Percentiles rank a stretch among this genome's conserved stretches.
These are phyloP conservation scores for Penicillium canescens DNA, from an alignment of 495 filamentous ascomycete species.

Conservation along the genomic window DNA sequence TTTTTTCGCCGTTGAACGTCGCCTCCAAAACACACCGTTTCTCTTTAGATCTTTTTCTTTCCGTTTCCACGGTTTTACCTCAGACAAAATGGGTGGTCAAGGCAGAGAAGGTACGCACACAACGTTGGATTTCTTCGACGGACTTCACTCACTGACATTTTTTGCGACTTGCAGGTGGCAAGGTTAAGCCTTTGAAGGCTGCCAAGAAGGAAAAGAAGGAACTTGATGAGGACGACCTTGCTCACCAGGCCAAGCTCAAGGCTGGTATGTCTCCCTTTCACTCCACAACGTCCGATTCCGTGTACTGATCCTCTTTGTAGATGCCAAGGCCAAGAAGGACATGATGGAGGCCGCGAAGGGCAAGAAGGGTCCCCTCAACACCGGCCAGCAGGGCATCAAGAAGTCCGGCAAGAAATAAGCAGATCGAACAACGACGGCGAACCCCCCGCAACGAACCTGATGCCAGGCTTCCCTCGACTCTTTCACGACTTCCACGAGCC, in stretches of 20 bases:
- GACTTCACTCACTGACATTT: constrained; percentile 5
- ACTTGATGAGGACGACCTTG: constrained; percentile 73
- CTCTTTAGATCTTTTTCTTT: constrained; percentile 12
- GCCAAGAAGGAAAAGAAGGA: constrained; percentile 78
- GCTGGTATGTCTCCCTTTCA: constrained; percentile 53
- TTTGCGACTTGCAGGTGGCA: constrained; percentile 60
- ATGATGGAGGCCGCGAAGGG: constrained; percentile 63
- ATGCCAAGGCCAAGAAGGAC: constrained; percentile 77
- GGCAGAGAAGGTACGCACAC: constrained; percentile 60
- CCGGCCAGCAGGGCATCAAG: constrained; percentile 82
- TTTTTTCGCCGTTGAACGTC: constrained; percentile 23
- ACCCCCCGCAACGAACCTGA: background rate
- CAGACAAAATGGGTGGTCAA: constrained; percentile 61
- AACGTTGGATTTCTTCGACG: background rate
- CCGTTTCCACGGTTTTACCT: constrained; percentile 3
- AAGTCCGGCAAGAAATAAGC: constrained; percentile 84
- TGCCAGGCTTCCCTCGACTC: constrained; percentile 3
- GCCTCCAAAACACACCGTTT: constrained; percentile 1
- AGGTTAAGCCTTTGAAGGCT: constrained; percentile 80
- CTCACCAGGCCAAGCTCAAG: constrained; percentile 71
- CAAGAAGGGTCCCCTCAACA: constrained; percentile 65
- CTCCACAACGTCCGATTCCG: background rate
- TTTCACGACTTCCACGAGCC: constrained; percentile 39
- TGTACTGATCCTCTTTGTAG: constrained; percentile 35
- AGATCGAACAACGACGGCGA: background rate